Percentiles rank a stretch among this genome's conserved stretches.
Evolutionary conservation across 1,139 yeast species (phyloP).

Genomic region (Debaryomyces sp.): DNA sequence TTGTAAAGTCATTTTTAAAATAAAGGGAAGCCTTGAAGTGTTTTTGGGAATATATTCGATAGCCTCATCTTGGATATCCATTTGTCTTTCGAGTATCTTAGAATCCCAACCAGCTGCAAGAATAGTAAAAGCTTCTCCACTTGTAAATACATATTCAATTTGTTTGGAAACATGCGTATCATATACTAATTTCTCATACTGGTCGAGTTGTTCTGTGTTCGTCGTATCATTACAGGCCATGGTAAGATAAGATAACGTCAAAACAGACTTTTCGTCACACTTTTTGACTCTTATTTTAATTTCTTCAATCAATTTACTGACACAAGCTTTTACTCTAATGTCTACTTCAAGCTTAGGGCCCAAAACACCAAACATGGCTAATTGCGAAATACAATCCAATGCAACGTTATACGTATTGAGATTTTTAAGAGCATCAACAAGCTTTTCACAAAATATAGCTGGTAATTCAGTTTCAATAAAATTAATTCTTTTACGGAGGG

Average conservation of each 20-base stretch:
- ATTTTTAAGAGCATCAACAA: slow-evolving; percentile 23
- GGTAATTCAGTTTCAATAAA: slow-evolving; percentile 19
- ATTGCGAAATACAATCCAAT: slow-evolving; percentile 53
- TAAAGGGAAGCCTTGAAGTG: slow-evolving; percentile 28
- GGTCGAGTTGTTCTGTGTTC: slow-evolving; percentile 23
- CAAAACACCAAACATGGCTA: slow-evolving; percentile 63
- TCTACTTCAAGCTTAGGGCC: slow-evolving; percentile 28
- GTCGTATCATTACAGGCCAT: slow-evolving; percentile 34
- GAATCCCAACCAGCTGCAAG: slow-evolving; percentile 81
- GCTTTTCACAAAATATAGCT: slow-evolving; percentile 16
- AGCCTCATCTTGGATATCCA: slow-evolving; percentile 50
- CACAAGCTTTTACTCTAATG: slow-evolving; percentile 15
- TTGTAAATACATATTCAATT: slow-evolving; percentile 70
- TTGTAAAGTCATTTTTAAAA: slow-evolving; percentile 51
- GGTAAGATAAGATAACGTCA: slow-evolving; percentile 58
- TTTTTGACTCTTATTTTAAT: slow-evolving; percentile 52
- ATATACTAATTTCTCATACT: slow-evolving; percentile 50
- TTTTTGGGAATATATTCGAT: slow-evolving; percentile 21
- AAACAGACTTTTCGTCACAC: slow-evolving; percentile 61
- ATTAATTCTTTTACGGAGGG: slow-evolving; percentile 37
- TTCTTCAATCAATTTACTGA: slow-evolving; percentile 28
- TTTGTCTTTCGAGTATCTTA: slow-evolving; percentile 47
- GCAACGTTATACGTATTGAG: slow-evolving; percentile 30
- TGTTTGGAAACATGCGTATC: slow-evolving; percentile 70
- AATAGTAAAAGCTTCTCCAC: slow-evolving; percentile 83